Conservation (phyloP, 192 early-diverging fungal species). For the Geranomyces michiganensis region DNA sequence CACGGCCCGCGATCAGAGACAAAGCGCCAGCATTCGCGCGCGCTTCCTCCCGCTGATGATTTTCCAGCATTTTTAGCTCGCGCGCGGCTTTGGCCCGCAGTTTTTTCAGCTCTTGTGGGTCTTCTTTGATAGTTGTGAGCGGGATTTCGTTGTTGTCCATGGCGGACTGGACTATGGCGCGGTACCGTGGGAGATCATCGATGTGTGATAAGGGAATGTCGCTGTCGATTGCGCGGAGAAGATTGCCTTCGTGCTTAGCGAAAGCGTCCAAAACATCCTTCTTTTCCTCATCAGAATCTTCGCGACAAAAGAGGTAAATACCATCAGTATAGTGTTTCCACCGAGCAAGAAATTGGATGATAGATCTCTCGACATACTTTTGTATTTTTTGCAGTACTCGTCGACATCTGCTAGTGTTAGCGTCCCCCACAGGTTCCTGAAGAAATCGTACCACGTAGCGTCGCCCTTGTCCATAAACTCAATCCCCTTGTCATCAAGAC, state of each 20-base stretch:
- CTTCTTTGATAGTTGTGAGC: conserved; percentile 48
- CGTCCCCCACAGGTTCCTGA: conserved; percentile 74
- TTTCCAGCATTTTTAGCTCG: conserved; percentile 4
- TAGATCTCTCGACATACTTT: no score
- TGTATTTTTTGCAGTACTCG: conserved; percentile 72
- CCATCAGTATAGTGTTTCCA: no score
- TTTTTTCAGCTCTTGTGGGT: conserved; percentile 45
- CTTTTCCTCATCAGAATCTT: conserved; percentile 62
- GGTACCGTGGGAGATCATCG: conserved; percentile 69
- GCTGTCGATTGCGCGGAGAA: conserved; percentile 56
- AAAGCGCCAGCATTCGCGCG: neutral
- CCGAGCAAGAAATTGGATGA: no score
- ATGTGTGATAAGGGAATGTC: conserved; percentile 62
- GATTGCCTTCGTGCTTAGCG: neutral
- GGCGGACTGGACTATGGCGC: conserved; percentile 62
- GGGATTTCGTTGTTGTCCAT: conserved; percentile 60
- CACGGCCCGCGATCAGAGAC: neutral
- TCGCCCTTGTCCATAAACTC: conserved; percentile 28
- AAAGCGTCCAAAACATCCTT: conserved; percentile 63
- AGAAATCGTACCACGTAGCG: conserved; percentile 75
- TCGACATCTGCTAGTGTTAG: conserved; percentile 75
- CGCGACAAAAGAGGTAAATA: conserved; percentile 61
- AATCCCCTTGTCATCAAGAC: conserved; percentile 54
- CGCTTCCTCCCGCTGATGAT: neutral
- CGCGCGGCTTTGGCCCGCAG: conserved; percentile 57